Evolutionary conservation across 306 rosid species (phyloP), one percentile per base, ranked within the genome.

Genomic region (Aeschynomene evenia): DNA sequence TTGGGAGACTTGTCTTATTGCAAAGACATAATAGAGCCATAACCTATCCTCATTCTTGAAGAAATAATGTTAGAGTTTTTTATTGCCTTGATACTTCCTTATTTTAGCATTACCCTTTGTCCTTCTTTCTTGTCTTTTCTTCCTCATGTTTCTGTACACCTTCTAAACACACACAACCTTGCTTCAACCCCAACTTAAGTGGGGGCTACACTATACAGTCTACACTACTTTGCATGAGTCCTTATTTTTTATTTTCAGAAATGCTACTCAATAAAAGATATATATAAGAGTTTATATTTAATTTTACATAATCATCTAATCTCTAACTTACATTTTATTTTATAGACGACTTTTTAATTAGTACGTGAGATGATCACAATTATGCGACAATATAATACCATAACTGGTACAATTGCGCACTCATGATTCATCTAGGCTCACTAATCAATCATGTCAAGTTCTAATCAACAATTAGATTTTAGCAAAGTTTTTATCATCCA

Each of bases 1-100:
- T 59, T 36, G 75, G 75, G 75, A 71, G 54, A 50, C 16, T 71
- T 76, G 85, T 80, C 85, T 66, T 62, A 52, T 60, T 24, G 21
- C 58, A 65, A 57, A 39, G 63, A 68, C 76, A 36, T 74, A 62
- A 52, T 56, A 63, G 31, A 19, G 54, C 28, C 33, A 20, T n/a
- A n/a, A n/a, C n/a, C n/a, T n/a, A n/a, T n/a, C 10, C 34, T 2
- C 7, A 4, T 72, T 34, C 70, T 72, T 59, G 13, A 61, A 52
- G n/a, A n/a, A n/a, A n/a, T n/a, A n/a, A 52, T 31, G 48, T 51
- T 14, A 31, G 61, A 14, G 21, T 57, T 52, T 68, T 29, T 10
- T 2, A 45, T 7, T 74, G 72, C 83, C 23, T 70, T 64, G 74
- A 75, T 70, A 74, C 65, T 63, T 74, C 70, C 74, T 75, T 52